Conservation (phyloP, 2,329 filamentous ascomycete species). For the Aspergillus pseudotamarii region DNA sequence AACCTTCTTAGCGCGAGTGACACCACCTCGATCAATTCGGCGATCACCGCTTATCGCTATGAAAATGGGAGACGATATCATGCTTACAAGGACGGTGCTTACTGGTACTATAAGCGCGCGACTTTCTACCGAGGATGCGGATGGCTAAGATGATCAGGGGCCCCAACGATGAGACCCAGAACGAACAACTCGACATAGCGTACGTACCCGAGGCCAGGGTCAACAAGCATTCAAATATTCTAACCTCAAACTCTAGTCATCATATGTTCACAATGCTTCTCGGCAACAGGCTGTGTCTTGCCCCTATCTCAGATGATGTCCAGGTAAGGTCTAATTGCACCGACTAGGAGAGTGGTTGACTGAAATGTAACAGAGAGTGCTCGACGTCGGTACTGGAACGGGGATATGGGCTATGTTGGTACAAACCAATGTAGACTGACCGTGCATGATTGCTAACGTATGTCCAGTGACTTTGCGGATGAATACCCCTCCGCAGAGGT, state of each 20-base stretch:
- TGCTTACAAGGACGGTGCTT: conserved; percentile 34
- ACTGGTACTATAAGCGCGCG: conserved; percentile 19
- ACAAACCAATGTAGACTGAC: background rate
- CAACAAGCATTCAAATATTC: background rate
- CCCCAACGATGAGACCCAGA: conserved; percentile 30
- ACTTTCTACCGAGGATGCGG: background rate
- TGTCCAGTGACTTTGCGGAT: conserved; percentile 31
- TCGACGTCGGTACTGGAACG: conserved; percentile 29
- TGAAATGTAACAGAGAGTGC: conserved; percentile 16
- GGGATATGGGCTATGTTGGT: conserved; percentile 27
- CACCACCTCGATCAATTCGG: conserved; percentile 23
- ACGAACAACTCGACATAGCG: conserved; percentile 29
- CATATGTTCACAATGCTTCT: conserved; percentile 31
- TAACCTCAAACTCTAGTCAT: conserved; percentile 17
- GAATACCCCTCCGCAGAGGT: conserved; percentile 57
- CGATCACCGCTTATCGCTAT: conserved; percentile 27
- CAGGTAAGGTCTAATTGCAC: conserved; percentile 12
- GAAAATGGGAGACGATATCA: conserved; percentile 37
- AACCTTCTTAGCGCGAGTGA: conserved; percentile 18
- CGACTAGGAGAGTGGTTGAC: background rate
- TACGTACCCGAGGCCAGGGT: conserved; percentile 2
- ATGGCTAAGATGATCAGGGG: conserved; percentile 17
- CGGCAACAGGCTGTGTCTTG: conserved; percentile 22
- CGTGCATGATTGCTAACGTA: background rate
- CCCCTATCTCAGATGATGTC: conserved; percentile 20